These are phyloP conservation scores for Vachellia pachyceras DNA, from an alignment of 306 rosid genomes.

Conservation along the genomic window DNA sequence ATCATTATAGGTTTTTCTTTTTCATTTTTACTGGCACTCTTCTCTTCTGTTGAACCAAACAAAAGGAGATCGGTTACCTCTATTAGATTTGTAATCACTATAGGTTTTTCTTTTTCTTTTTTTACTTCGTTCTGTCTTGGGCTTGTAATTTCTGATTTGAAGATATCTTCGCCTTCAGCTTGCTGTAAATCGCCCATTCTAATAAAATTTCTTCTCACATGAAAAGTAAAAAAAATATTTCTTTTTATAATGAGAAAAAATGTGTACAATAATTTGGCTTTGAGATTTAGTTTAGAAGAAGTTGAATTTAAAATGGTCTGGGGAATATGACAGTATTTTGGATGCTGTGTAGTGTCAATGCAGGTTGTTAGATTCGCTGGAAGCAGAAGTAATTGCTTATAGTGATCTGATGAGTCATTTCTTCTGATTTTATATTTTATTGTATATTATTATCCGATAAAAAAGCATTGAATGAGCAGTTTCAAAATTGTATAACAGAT, in stretches of 20 bases:
- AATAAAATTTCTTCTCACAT: neutral
- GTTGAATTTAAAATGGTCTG: neutral
- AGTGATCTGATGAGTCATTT: neutral
- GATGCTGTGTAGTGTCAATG: neutral
- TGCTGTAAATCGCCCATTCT: neutral
- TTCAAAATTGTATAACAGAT: neutral
- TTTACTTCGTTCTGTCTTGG: neutral
- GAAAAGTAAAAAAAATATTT: neutral
- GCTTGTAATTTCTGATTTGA: neutral
- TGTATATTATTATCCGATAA: neutral
- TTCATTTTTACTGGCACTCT: too few species aligned
- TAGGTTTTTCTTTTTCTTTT: neutral
- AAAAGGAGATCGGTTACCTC: too few species aligned
- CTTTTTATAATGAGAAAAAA: neutral
- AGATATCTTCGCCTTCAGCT: neutral
- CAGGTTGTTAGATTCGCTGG: neutral
- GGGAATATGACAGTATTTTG: neutral
- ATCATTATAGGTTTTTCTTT: too few species aligned
- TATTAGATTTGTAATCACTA: too few species aligned
- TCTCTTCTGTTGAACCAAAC: too few species aligned
- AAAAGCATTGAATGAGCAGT: neutral
- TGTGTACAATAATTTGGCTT: neutral
- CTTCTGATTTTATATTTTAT: neutral
- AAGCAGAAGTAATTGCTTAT: neutral
- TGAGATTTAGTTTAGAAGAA: neutral